Evolutionary conservation across 768 basidiomycete genomes (phyloP).

Genomic region (Lyophyllum decastes): DNA sequence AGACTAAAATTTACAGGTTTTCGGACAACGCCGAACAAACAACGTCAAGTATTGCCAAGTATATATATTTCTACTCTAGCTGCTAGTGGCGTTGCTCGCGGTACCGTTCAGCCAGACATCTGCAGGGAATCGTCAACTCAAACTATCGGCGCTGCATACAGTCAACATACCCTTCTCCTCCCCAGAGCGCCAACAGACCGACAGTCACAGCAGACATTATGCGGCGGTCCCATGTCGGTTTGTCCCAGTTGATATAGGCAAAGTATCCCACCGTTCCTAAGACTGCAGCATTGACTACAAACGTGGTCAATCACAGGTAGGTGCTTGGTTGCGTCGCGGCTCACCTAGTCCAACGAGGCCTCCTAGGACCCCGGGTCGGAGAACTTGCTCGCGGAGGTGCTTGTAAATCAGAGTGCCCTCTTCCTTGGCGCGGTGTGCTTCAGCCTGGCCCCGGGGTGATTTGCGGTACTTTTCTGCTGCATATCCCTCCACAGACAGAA

Average conservation of each 20-base stretch:
- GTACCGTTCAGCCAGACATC: background rate
- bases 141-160: background rate
- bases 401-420: slow-evolving; percentile 60
- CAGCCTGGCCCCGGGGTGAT: slow-evolving; percentile 58
- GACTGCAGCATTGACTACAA: slow-evolving; percentile 61
- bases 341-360: slow-evolving; percentile 63
- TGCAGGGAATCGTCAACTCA: background rate
- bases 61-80: background rate
- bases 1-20: slow-evolving; percentile 18
- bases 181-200: slow-evolving; percentile 61
- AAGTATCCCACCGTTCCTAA: slow-evolving; percentile 65
- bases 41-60: background rate
- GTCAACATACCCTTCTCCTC: slow-evolving; percentile 65
- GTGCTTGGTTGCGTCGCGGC: slow-evolving; percentile 17
- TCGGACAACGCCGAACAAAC: slow-evolving; percentile 1
- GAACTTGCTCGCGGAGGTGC: slow-evolving; percentile 52
- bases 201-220: slow-evolving; percentile 57
- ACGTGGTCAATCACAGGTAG: background rate
- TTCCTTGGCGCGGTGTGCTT: slow-evolving; percentile 54
- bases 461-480: slow-evolving; percentile 59
- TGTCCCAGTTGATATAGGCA: slow-evolving; percentile 66
- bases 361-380: slow-evolving; percentile 67
- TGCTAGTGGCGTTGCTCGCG: background rate
- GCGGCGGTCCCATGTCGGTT: slow-evolving; percentile 63
- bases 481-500: slow-evolving; percentile 66